These are phyloP conservation scores for Begonia masoniana DNA, from an alignment of 306 rosid species.

Conservation along the genomic window DNA sequence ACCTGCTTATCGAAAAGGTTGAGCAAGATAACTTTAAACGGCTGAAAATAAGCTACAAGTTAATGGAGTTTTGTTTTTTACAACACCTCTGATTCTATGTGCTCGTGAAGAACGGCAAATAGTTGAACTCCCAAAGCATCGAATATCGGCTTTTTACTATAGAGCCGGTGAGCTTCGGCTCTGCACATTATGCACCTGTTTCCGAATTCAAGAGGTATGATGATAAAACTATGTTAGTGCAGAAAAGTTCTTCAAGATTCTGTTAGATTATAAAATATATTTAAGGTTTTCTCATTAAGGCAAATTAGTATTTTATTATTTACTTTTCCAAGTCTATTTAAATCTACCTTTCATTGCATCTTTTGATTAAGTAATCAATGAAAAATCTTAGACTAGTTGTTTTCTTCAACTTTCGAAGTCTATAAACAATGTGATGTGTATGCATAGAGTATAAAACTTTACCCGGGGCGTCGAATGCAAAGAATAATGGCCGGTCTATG, in stretches of 20 bases:
- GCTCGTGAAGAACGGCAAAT: constrained; percentile 74
- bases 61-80: constrained; percentile 2
- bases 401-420: too few species aligned
- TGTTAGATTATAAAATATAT: too few species aligned
- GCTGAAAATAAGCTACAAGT: constrained; percentile 9
- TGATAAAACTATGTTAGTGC: constrained; percentile 8
- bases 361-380: too few species aligned
- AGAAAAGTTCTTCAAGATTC: too few species aligned
- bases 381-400: too few species aligned
- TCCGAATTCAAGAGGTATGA: constrained; percentile 12
- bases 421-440: too few species aligned
- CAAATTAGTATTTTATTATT: too few species aligned
- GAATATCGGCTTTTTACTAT: constrained; percentile 63
- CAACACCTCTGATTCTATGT: constrained; percentile 65
- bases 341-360: too few species aligned
- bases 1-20: constrained; percentile 31
- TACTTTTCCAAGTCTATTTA: too few species aligned
- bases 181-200: constrained; percentile 96
- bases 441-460: constrained; percentile 9
- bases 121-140: constrained; percentile 83
- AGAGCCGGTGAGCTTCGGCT: constrained; percentile 90
- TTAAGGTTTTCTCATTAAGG: too few species aligned
- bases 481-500: constrained; percentile 58
- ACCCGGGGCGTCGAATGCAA: constrained; percentile 92
- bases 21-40: constrained; percentile 12